Base-by-base conservation (phyloP, 345 rosid genomes). In the Lenwebbia sp. region DNA sequence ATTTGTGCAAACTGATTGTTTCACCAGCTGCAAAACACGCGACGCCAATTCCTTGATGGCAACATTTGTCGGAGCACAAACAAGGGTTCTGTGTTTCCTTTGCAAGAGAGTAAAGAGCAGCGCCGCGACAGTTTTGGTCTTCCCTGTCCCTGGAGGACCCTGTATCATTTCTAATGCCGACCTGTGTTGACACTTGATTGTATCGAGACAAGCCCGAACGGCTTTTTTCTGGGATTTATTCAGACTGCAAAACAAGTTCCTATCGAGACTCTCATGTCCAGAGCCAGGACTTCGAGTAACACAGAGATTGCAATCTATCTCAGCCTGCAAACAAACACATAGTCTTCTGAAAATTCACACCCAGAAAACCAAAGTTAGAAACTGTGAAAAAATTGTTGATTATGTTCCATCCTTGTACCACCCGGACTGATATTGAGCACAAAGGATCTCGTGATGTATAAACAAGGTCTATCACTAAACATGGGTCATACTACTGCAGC, bases 121-220 rank as follows among this genome's bases (percentile, higher is more conserved):
- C 5, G 52, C 49, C 1, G 83, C 84, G 0, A 84, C 28, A 23
- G 90, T 89, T 60, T 85, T 89, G 3, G 88, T 84, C 55, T 86
- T 88, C 11, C 90, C 90, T 1, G 88, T 84, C 17, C 88, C 87
- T 7, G 90, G 90, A 9, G 88, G 90, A n/a, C 90, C 90, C 83
- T 55, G 65, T 51, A 89, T 89, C 21, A 89, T 87, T 62, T 85
- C 58, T 6, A 89, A 75, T 21, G 60, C 19, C 6, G 86, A 75
- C 23, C 70, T 83, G 78, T 86, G 85, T 13, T 83, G 2, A 22
- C 85, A 62, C 11, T 78, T 5, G 30, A 49, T 33, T 12, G 12
- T 87, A 4, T 25, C 21, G 26, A 89, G 87, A 85, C 84, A 85
- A 17, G 50, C 28, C 7, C 28, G 49, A 22, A 87, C 37, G 3